These are phyloP conservation scores for Proliferodiscus dingleyae DNA, from an alignment of 2,329 filamentous ascomycete genomes.

Conservation along the genomic window DNA sequence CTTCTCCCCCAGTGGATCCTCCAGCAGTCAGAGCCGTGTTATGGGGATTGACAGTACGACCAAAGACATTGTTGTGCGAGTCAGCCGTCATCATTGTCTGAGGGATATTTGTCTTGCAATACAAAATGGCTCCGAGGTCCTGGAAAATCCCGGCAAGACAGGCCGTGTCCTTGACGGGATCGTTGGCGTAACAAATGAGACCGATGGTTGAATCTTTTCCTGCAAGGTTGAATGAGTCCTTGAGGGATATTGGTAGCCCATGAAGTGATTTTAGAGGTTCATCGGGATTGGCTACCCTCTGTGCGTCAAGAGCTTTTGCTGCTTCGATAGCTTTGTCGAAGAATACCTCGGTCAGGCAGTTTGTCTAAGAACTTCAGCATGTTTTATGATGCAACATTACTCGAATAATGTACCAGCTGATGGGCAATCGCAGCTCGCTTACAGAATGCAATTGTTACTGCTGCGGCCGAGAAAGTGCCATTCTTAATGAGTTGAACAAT, in stretches of 20 bases:
- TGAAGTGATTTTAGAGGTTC: too few relatives aligned
- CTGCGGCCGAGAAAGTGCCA: constrained; percentile 41
- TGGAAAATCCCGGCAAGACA: constrained; percentile 40
- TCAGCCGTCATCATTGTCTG: constrained; percentile 36
- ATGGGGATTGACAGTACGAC: constrained; percentile 50
- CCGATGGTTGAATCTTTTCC: too few relatives aligned
- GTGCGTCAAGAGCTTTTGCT: constrained; percentile 2
- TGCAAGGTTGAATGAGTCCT: too few relatives aligned
- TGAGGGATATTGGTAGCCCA: constrained; percentile 4
- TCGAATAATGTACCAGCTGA: constrained; percentile 37
- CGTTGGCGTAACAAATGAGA: constrained; percentile 17
- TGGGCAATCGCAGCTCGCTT: constrained; percentile 47
- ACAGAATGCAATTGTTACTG: constrained; percentile 45
- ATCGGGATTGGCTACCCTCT: constrained; percentile 2
- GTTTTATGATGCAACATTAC: not conserved
- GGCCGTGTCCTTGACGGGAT: constrained; percentile 41
- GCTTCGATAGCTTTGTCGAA: constrained; percentile 5
- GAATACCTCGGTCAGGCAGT: constrained; percentile 28
- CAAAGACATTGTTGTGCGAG: constrained; percentile 41
- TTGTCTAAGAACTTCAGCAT: constrained; percentile 11
- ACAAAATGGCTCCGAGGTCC: constrained; percentile 1
- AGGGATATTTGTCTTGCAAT: constrained; percentile 35
- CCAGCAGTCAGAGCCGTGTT: constrained; percentile 53
- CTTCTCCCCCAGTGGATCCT: constrained; percentile 59
- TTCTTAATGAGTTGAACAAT: constrained; percentile 26